phyloP scores from a whole-genome alignment of 2,329 filamentous ascomycete species.

The Talaromyces piceae region DNA sequence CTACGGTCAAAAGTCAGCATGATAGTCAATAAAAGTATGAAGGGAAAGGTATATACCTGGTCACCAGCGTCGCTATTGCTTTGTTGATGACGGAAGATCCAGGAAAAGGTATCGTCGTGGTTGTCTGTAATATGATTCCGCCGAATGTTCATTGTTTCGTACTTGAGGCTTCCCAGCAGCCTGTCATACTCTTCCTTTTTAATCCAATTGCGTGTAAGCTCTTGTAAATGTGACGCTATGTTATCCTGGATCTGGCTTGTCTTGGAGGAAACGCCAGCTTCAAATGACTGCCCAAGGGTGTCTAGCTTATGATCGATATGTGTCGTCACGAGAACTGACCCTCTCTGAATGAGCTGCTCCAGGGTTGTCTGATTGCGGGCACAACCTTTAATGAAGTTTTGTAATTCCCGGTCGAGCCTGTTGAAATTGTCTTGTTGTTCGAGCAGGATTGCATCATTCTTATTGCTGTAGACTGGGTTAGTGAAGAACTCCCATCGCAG shows the following conservation, averaged over 20 bases:
- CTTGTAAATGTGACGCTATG: slow-evolving; percentile 1
- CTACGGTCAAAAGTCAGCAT: background rate
- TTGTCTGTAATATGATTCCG: background rate
- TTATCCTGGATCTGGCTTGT: slow-evolving; percentile 1
- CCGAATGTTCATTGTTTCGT: background rate
- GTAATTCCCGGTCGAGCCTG: background rate
- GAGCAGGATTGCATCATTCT: slow-evolving; percentile 1
- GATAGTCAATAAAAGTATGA: background rate
- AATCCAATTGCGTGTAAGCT: background rate
- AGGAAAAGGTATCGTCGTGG: background rate
- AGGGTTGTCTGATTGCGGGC: background rate
- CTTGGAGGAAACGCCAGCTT: background rate
- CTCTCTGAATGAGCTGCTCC: background rate
- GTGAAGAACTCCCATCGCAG: background rate
- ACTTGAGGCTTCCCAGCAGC: background rate
- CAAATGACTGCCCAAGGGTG: background rate
- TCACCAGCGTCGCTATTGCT: background rate
- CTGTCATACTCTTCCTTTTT: background rate
- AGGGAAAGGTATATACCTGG: background rate
- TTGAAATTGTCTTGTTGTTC: slow-evolving; percentile 1
- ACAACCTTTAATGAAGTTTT: background rate
- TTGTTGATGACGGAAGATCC: background rate
- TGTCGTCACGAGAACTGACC: background rate
- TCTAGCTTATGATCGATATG: background rate
- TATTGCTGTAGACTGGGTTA: slow-evolving; percentile 1